phyloP scores from a whole-genome alignment of 306 rosid genomes.

The Astragalus membranaceus region DNA sequence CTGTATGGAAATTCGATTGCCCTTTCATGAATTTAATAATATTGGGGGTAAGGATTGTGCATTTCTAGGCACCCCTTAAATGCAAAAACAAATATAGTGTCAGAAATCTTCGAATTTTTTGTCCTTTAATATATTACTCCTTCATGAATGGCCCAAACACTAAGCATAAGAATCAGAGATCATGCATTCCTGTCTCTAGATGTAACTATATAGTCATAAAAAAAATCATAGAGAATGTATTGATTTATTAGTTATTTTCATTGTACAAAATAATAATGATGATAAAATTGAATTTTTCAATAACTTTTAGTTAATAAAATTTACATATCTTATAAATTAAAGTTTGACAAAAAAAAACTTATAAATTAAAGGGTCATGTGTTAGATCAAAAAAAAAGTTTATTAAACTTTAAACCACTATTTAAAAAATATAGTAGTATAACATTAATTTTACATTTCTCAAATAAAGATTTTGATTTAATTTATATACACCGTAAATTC shows the following conservation, averaged over 20 bases:
- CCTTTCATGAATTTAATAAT: background rate
- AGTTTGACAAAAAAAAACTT: too few species aligned
- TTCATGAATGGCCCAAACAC: background rate
- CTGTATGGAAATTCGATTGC: background rate
- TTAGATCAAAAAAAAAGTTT: too few species aligned
- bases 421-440: too few species aligned
- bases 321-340: background rate
- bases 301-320: background rate
- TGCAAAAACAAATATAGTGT: background rate
- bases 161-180: background rate
- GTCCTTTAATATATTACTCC: background rate
- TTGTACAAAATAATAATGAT: background rate
- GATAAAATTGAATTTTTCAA: background rate
- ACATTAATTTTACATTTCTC: too few species aligned
- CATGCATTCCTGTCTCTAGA: background rate
- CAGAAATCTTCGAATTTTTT: background rate
- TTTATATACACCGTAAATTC: too few species aligned
- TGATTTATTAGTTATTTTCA: background rate
- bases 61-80: constrained; percentile 2
- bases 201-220: background rate
- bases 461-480: too few species aligned
- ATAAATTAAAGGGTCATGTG: background rate
- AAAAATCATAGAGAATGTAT: background rate
- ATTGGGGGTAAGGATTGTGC: background rate
- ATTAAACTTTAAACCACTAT: too few species aligned